These are phyloP conservation scores for Babesia ovis DNA, from an alignment of 169 alveolate species.

Conservation along the genomic window DNA sequence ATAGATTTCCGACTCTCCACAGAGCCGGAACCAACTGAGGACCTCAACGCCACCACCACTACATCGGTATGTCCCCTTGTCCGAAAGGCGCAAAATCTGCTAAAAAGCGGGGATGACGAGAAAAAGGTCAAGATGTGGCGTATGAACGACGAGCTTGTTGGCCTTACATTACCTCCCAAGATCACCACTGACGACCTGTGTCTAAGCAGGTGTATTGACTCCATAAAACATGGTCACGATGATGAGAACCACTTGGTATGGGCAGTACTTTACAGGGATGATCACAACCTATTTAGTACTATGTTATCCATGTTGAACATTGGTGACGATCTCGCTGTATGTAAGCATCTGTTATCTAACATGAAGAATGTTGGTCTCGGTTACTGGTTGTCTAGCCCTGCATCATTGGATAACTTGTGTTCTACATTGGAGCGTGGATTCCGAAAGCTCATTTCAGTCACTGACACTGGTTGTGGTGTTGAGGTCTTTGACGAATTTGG, in stretches of 20 bases:
- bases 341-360: slow-evolving; percentile 4
- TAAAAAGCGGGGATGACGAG: slow-evolving; percentile 15
- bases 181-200: slow-evolving; percentile 19
- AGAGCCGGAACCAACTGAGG: slow-evolving; percentile 3
- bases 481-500: slow-evolving; percentile 66
- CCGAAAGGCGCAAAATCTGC: slow-evolving; percentile 13
- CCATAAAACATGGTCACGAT: slow-evolving; percentile 5
- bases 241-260: slow-evolving; percentile 52
- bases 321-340: slow-evolving; percentile 16
- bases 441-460: slow-evolving; percentile 25
- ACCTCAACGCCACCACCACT: neutral
- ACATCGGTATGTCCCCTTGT: slow-evolving; percentile 10
- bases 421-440: slow-evolving; percentile 39
- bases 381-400: slow-evolving; percentile 38
- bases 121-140: neutral
- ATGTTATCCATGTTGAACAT: slow-evolving; percentile 10
- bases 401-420: slow-evolving; percentile 27
- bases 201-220: slow-evolving; percentile 31
- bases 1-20: slow-evolving; percentile 13
- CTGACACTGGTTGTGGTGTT: slow-evolving; percentile 15
- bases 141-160: slow-evolving; percentile 9
- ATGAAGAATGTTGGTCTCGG: slow-evolving; percentile 55
- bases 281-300: slow-evolving; percentile 29
- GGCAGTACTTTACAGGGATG: slow-evolving; percentile 51
- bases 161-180: slow-evolving; percentile 17